Base-by-base conservation (phyloP, 192 early-diverging fungal genomes). In the Chytriomyces confervae region DNA sequence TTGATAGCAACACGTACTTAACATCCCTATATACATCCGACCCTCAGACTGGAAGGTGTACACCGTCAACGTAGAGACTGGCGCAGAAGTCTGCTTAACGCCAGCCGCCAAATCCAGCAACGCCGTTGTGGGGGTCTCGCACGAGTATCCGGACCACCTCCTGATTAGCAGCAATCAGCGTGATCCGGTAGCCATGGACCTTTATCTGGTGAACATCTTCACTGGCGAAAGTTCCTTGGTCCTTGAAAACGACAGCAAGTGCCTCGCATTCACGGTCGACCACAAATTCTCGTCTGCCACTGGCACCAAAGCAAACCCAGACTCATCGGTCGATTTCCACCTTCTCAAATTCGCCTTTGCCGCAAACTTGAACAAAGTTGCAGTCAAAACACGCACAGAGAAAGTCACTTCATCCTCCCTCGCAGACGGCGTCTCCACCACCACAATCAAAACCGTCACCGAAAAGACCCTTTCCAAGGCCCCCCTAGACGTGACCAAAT, bases 161-260 rank as follows among this genome's bases (percentile, higher is more conserved):
- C 23, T 83, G 43, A 66, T 83, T 18, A 72, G 60, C 50, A 62
- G 72, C 46, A 82, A 82, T 36, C 65, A 82, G 48, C 81, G 78
- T 44, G 81, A 82, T 13, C 67, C 80, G 6, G 10, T 60, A 6
- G 75, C 66, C 13, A 73, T 82, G 48, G 77, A 79, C 47, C 75
- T 83, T 7, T 50, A 78, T 36, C 53, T 50, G 45, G 51, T 79
- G 44, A 50, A 83, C 46, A 61, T 83, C 18, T 57, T 29, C 20
- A 81, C 82, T n/a, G 80, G 72, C 16, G 80, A 77, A 69, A 24
- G 57, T 11, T 45, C 82, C 16, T 36, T 82, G 48, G 29, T 82
- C 27, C 62, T 81, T 51, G 76, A 72, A 23, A 83, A 83, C 47
- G 81, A 69, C 46, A 49, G 44, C 11, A 44, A 49, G 1, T 82